phyloP scores from a whole-genome alignment of 2,329 filamentous ascomycete species.

The Eutypella sp. region DNA sequence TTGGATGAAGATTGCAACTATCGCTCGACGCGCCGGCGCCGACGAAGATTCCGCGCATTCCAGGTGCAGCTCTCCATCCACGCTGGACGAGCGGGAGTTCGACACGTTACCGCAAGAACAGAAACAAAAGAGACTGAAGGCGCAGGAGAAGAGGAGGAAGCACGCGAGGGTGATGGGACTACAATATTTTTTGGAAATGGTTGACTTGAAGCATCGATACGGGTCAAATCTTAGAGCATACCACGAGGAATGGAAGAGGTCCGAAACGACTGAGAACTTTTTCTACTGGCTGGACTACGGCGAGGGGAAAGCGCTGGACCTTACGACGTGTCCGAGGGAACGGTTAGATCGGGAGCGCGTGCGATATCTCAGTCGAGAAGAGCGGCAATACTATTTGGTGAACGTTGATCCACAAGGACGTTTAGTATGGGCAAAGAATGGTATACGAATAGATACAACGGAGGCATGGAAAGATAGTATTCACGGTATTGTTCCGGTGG shows the following conservation, averaged over 20 bases:
- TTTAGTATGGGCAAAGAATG: constrained; percentile 85
- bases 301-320: constrained; percentile 64
- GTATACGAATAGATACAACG: constrained; percentile 69
- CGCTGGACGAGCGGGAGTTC: constrained; percentile 22
- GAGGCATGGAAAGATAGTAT: constrained; percentile 74
- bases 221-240: constrained; percentile 78
- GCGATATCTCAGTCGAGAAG: constrained; percentile 77
- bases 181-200: constrained; percentile 82
- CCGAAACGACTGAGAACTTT: constrained; percentile 77
- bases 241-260: constrained; percentile 77
- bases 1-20: constrained; percentile 69
- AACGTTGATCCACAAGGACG: constrained; percentile 68
- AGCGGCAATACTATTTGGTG: constrained; percentile 76
- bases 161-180: constrained; percentile 76
- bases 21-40: constrained; percentile 66
- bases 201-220: constrained; percentile 81
- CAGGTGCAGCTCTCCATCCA: constrained; percentile 30
- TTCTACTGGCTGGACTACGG: constrained; percentile 92
- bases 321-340: constrained; percentile 68
- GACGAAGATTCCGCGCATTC: constrained; percentile 54
- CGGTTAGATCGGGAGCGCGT: constrained; percentile 74
- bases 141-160: constrained; percentile 54
- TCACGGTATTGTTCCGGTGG: constrained; percentile 61
- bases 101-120: constrained; percentile 30
- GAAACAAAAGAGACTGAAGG: constrained; percentile 38